Conservation (phyloP, 1,284 basidiomycete genomes). For the Puccinia polysora region DNA sequence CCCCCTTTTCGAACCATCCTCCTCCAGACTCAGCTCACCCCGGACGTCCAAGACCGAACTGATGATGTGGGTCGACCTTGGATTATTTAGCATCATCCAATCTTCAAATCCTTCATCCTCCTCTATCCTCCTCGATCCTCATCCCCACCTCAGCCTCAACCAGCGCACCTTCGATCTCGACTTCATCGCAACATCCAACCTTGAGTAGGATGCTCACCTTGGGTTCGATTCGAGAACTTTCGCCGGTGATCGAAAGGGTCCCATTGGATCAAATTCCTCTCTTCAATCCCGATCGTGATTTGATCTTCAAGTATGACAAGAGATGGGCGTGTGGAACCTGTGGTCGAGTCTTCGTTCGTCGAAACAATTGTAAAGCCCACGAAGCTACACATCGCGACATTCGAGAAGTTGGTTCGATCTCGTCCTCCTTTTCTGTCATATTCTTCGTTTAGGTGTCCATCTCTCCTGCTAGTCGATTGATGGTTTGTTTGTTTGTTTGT, state of each 20-base stretch:
- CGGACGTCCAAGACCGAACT: no score
- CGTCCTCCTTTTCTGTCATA: not conserved
- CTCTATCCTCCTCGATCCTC: no score
- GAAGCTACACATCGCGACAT: constrained; percentile 42
- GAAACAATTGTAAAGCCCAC: constrained; percentile 44
- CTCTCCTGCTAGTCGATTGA: no score
- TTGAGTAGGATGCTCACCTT: constrained; percentile 22
- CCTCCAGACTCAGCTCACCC: no score
- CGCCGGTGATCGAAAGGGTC: constrained; percentile 21
- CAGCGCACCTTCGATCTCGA: not conserved
- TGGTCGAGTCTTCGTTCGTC: constrained; percentile 35
- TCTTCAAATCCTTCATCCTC: no score
- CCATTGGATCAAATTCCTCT: constrained; percentile 13
- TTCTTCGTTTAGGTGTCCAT: no score
- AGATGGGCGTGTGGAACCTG: constrained; percentile 43
- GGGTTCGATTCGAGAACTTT: constrained; percentile 30
- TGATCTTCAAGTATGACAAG: constrained; percentile 36
- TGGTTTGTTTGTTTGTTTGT: no score
- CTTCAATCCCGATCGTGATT: constrained; percentile 9
- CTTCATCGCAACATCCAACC: not conserved
- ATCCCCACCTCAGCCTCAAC: not conserved
- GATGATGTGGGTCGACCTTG: no score
- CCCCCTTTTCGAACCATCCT: no score
- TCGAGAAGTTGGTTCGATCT: constrained; percentile 12
- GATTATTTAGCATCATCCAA: no score